Conservation (phyloP, 108 stramenopile species). For the Cyclotella distinguenda region DNA sequence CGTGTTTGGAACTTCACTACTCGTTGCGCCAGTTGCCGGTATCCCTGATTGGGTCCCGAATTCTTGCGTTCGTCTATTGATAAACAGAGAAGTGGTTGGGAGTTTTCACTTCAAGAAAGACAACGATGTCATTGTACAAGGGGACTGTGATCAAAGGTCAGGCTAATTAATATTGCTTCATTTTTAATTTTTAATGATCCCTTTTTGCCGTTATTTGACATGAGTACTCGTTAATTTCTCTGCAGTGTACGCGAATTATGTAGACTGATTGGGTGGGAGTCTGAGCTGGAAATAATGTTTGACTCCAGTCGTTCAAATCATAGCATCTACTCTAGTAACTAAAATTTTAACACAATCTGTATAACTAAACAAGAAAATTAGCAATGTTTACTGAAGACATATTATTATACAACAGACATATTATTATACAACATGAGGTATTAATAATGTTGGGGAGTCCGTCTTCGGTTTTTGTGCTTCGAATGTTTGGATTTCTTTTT, state of each 20-base stretch:
- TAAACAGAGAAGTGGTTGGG: slow-evolving; percentile 42
- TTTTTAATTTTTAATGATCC: not conserved
- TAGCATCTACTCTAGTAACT: too few species aligned
- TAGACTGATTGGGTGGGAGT: slow-evolving; percentile 28
- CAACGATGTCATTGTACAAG: slow-evolving; percentile 33
- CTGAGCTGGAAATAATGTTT: slow-evolving; percentile 27
- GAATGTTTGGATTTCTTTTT: slow-evolving; percentile 47
- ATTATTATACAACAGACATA: too few species aligned
- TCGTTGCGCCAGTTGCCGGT: slow-evolving; percentile 81
- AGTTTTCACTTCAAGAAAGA: slow-evolving; percentile 9
- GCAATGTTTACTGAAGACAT: too few species aligned
- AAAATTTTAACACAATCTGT: too few species aligned
- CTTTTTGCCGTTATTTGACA: not conserved
- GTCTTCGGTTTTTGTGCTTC: slow-evolving; percentile 37
- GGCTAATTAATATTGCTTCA: not conserved
- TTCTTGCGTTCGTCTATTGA: slow-evolving; percentile 12
- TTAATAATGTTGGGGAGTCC: not conserved
- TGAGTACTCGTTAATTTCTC: not conserved
- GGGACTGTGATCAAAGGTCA: slow-evolving; percentile 39
- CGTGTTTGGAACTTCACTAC: slow-evolving; percentile 83
- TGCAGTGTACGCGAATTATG: slow-evolving; percentile 33
- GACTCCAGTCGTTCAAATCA: not conserved
- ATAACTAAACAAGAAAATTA: too few species aligned
- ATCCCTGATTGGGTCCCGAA: slow-evolving; percentile 32
- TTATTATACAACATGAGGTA: not conserved